Percentiles rank a stretch among this genome's conserved stretches.
phyloP scores from a whole-genome alignment of 2,329 filamentous ascomycete genomes.

The Ophiostoma sp. region DNA sequence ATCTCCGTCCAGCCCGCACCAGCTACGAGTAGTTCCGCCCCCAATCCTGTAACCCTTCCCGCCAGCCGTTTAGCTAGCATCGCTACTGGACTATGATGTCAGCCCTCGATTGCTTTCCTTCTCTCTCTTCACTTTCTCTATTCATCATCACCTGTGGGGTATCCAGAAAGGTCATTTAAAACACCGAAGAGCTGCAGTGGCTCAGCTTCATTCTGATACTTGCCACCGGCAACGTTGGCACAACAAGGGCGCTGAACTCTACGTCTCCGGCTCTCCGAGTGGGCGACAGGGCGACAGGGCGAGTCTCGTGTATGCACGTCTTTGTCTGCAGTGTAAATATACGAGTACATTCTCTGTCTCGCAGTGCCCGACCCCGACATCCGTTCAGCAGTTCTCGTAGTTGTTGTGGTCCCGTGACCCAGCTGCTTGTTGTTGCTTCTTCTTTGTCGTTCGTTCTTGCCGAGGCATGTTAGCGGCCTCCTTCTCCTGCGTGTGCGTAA shows the following conservation, averaged over 20 bases:
- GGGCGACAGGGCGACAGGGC: too few species aligned
- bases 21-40: background rate
- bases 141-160: too few species aligned
- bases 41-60: background rate
- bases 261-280: too few species aligned
- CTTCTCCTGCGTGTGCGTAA: too few species aligned
- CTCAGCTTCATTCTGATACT: background rate
- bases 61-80: background rate
- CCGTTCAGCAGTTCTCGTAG: background rate
- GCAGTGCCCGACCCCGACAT: background rate
- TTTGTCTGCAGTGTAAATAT: constrained; percentile 1
- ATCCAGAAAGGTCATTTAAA: too few species aligned
- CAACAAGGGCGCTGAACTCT: background rate
- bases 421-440: too few species aligned
- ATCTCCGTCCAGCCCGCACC: background rate
- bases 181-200: background rate
- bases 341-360: background rate
- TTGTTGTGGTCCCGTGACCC: too few species aligned
- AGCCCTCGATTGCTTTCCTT: background rate
- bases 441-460: too few species aligned
- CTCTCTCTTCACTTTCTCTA: background rate
- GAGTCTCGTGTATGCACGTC: background rate
- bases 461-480: too few species aligned
- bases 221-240: background rate
- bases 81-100: background rate